Base-by-base conservation (phyloP, 768 basidiomycete species). In the Gymnopilus junonius region DNA sequence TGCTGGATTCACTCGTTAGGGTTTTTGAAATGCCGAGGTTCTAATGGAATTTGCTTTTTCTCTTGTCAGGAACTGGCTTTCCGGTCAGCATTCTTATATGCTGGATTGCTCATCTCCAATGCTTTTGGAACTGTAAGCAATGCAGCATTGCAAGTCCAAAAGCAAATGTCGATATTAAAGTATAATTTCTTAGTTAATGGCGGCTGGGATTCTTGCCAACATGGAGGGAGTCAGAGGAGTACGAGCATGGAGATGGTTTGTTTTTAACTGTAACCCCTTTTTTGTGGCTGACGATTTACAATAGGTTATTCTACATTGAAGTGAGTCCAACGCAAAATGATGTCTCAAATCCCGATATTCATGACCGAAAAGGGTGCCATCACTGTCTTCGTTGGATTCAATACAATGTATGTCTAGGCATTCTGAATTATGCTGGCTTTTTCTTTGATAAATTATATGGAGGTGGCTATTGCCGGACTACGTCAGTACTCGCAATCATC, bases 161-260 rank as follows among this genome's bases (percentile, higher is more conserved):
- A 31, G 32, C 27, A n/a, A 7, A 7, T 29, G 5, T 39, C 8
- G 11, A 27, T 25, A 34, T 5, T 12, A 17, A 59, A 53, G 10
- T 39, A 63, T 50, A 1, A 17, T 34, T 3, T 15, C 12, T 35
- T 62, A 90, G 85, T 71, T 91, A 7, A 84, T 92, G 69, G 92
- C 90, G 15, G 90, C 90, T n/a, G 91, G 88, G 11, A 89, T 92
- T 58, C 79, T 94, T 15, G 76, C 80, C 1, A 82, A 80, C 43
- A 89, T 92, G 90, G 83, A 93, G 63, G 90, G 88, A 1, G 80
- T 79, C 55, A 76, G 83, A 4, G 90, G 90, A 1, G 86, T 90
- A 42, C 71, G 86, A 29, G 89, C 88, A 10, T 92, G 91, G 91
- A 70, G 87, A 78, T 92, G 86, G 87, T 87, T 64, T 62, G 77